Base-by-base conservation (phyloP, 192 early-diverging fungal genomes). In the Umbelopsis vinacea region DNA sequence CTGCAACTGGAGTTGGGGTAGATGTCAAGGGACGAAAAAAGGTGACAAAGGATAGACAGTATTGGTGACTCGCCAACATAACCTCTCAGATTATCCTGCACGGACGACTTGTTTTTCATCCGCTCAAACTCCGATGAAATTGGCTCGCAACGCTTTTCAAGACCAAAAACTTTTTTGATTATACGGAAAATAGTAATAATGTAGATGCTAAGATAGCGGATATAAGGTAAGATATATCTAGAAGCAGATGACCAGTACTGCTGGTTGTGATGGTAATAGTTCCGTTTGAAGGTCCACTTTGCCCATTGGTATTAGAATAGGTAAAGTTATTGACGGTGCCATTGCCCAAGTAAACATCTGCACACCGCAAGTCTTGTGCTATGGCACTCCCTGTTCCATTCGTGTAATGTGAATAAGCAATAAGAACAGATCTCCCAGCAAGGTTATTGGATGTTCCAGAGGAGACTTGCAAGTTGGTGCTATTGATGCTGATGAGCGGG, bases 401-500 rank as follows among this genome's bases (percentile, higher is more conserved):
- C 9, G 40, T 45, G 19, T 68, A 47, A 37, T 37, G 33, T 14
- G 67, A 50, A 54, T 52, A 74, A 3, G 52, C 23, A 35, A 69
- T 74, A 24, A 74, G 33, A 52, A 74, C 63, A 14, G 72, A 74
- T 38, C 46, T 21, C 19, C 72, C 72, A 8, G 67, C 33, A 12
- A 74, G 40, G 6, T 22, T 52, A n/a, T 67, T 74, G 29, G 24
- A 23, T 14, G 66, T 47, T 43, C 38, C 63, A 15, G 72, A 63
- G 26, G 26, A 35, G 5, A 74, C 40, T 23, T 67, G 37, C 6
- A 63, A 29, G 21, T 68, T 67, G 26, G 66, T 74, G 38, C 66
- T 68, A 46, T 74, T 68, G 45, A 74, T 74, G 46, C 40, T 67
- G 33, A 74, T 66, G 11, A 74, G 33, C 11, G 72, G 63, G 33